Base-by-base conservation (phyloP, 2,329 filamentous ascomycete species). In the Thermothelomyces thermophilus region DNA sequence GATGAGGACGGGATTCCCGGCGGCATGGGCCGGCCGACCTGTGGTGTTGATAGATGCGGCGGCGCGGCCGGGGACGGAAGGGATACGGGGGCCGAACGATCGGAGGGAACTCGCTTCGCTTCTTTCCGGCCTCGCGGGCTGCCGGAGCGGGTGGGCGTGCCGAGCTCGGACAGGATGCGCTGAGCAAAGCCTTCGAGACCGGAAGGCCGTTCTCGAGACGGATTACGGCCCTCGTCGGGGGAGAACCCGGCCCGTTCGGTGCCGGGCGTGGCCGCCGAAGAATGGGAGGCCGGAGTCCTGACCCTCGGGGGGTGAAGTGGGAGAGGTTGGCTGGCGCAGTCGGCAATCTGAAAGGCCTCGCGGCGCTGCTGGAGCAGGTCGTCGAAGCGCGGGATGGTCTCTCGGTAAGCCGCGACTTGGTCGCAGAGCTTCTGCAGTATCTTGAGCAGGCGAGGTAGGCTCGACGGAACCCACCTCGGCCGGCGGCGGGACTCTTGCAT, bases 341-440 rank as follows among this genome's bases (percentile, higher is more conserved):
- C 77, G 2, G 80, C 79, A 2, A 77, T 79, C 58, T 80, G 77
- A 59, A 84, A 86, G 0, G 78, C 80, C 54, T 82, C 77, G 5
- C 80, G 79, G 11, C 74, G 81, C 65, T 76, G 82, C 67, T 76
- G 83, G 3, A 90, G 70, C 2, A 90, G 73, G 33, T 86, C 81
- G 45, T 88, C 83, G 62, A 90, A 90, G 33, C 86, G 79, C 0
- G 84, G 80, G 6, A 90, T 76, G 5, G 79, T 76, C 41, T 72
- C 70, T 46, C 80, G 78, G 70, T 84, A 89, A 1, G 70, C 69
- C 13, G 72, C 66, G 11, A 87, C 75, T 62, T 88, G 81, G 20
- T 80, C 74, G 10, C 80, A 75, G 1, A 90, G 73, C 6, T 66
- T 68, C 55, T 81, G 76, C 1, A 90, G 65, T 19, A 83, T 70